Percentiles rank a stretch among this genome's conserved stretches.
phyloP scores from a whole-genome alignment of 2,329 filamentous ascomycete species.

The Ophiocordyceps camponoti-leonardi region DNA sequence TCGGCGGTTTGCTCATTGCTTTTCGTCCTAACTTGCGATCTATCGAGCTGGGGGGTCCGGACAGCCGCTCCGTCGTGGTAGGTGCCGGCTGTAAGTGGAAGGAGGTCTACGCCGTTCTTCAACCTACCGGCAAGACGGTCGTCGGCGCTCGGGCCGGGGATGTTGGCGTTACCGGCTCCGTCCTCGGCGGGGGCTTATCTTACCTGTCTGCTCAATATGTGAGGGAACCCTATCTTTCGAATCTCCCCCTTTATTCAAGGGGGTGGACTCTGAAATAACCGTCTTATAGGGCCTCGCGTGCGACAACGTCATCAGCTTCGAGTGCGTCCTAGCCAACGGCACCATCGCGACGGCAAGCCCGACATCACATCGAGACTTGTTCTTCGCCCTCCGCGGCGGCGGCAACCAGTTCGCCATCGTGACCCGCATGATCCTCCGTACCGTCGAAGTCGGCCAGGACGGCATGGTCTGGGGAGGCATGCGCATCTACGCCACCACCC shows the following conservation, averaged over 20 bases:
- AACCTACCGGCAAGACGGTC: slow-evolving; percentile 22
- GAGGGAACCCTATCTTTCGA: no score
- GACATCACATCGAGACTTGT: slow-evolving; percentile 28
- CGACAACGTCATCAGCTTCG: slow-evolving; percentile 21
- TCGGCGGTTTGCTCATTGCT: slow-evolving; percentile 26
- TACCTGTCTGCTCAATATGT: slow-evolving; percentile 33
- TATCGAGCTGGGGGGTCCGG: slow-evolving; percentile 8
- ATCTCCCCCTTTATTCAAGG: no score
- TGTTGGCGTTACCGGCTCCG: slow-evolving; percentile 26
- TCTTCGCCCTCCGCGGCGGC: slow-evolving; percentile 35
- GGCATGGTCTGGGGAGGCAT: slow-evolving; percentile 24
- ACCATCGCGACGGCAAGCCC: slow-evolving; percentile 26
- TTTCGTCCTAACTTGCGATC: slow-evolving; percentile 2
- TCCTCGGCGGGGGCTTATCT: slow-evolving; percentile 36
- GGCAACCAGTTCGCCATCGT: slow-evolving; percentile 37
- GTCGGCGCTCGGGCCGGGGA: slow-evolving; percentile 27
- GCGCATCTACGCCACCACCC: slow-evolving; percentile 15
- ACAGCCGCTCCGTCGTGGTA: slow-evolving; percentile 20
- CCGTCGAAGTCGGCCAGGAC: slow-evolving; percentile 20
- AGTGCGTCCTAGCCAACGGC: slow-evolving; percentile 34
- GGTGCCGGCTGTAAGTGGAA: slow-evolving; percentile 28
- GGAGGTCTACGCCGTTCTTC: slow-evolving; percentile 20
- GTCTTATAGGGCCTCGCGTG: slow-evolving; percentile 1
- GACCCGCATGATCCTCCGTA: slow-evolving; percentile 24
- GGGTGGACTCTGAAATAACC: neutral